Conservation (phyloP, 179 eudicot genomes). For the Gypsophila paniculata region DNA sequence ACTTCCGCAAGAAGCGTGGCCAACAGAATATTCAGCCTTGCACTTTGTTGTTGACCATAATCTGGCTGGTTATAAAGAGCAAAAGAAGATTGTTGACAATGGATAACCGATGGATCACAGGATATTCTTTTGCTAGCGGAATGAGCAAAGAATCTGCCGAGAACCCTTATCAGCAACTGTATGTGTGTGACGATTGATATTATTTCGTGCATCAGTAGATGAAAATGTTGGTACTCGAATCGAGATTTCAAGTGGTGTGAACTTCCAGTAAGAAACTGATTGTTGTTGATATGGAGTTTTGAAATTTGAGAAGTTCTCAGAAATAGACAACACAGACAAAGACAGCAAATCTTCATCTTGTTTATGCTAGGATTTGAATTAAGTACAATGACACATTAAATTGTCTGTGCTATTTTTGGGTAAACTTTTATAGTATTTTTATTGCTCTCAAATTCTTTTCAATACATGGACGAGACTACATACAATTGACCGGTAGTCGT, state of each 20-base stretch:
- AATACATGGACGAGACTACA: too few species aligned
- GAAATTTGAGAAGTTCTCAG: background rate
- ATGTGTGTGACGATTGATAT: background rate
- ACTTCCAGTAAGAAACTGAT: background rate
- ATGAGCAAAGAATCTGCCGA: background rate
- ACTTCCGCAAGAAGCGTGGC: conserved; percentile 5
- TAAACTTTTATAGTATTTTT: too few species aligned
- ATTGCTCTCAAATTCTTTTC: too few species aligned
- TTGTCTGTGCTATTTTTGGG: too few species aligned
- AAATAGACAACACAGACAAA: background rate
- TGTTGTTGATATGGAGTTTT: background rate
- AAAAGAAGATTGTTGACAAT: background rate
- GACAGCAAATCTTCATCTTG: too few species aligned
- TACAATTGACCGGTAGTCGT: too few species aligned
- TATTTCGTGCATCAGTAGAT: background rate
- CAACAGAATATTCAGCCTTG: conserved; percentile 7
- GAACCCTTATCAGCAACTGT: background rate
- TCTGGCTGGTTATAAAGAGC: background rate
- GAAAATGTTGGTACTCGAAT: too few species aligned
- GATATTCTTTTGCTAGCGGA: conserved; percentile 2
- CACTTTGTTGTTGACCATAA: background rate
- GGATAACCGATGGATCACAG: background rate
- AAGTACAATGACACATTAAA: too few species aligned
- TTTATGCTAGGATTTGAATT: too few species aligned
- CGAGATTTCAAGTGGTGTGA: too few species aligned